Conservation (phyloP, 345 rosid genomes). For the Hypericum androsaemum region DNA sequence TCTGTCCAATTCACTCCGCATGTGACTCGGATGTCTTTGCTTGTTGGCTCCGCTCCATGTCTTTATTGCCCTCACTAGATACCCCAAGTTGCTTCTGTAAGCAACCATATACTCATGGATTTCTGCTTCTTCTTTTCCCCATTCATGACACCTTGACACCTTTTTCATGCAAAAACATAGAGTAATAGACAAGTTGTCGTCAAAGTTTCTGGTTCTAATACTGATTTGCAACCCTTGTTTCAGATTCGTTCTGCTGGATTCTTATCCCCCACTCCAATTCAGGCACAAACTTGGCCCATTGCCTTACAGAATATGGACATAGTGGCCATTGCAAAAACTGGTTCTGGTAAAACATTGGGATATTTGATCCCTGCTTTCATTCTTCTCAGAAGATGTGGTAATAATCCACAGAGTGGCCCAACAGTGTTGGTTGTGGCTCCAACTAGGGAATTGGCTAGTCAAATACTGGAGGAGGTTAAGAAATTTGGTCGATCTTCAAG, state of each 20-base stretch:
- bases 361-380: constrained; percentile 87
- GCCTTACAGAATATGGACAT: constrained; percentile 79
- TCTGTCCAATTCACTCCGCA: constrained; percentile 69
- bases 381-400: constrained; percentile 54
- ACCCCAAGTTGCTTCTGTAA: constrained; percentile 83
- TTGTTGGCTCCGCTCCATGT: constrained; percentile 61
- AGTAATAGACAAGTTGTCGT: background rate
- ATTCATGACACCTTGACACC: constrained; percentile 6
- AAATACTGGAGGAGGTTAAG: constrained; percentile 80
- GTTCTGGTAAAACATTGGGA: constrained; percentile 98
- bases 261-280: constrained; percentile 84
- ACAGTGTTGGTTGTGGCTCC: constrained; percentile 90
- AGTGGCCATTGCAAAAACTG: constrained; percentile 97
- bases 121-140: constrained; percentile 15
- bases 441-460: constrained; percentile 94
- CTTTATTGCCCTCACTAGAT: constrained; percentile 63
- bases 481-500: constrained; percentile 85
- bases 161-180: constrained; percentile 3
- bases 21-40: constrained; percentile 57
- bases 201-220: constrained; percentile 10
- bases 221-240: constrained; percentile 8
- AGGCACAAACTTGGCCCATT: constrained; percentile 99
- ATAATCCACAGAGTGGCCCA: constrained; percentile 76
- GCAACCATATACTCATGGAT: constrained; percentile 46
- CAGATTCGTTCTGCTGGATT: constrained; percentile 93